Conservation (phyloP, 1,139 yeast species). For the Debaryomycetaceae sp. region DNA sequence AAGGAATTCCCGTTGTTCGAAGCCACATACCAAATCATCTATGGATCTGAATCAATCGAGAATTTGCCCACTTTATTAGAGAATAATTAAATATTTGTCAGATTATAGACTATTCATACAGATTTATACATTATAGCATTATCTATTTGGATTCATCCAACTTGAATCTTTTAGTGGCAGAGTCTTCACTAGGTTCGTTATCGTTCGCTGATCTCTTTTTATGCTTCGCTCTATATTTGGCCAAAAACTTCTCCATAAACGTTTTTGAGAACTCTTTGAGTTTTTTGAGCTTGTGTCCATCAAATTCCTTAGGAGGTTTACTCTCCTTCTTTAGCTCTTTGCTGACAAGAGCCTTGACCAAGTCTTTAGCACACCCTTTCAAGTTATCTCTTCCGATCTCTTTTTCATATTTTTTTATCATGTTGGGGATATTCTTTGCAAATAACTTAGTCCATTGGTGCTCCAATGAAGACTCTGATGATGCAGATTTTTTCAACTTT, state of each 20-base stretch:
- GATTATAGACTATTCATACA: neutral
- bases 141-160: neutral
- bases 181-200: neutral
- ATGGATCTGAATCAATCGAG: conserved; percentile 40
- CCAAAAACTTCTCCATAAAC: conserved; percentile 74
- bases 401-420: conserved; percentile 61
- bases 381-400: conserved; percentile 70
- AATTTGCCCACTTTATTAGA: conserved; percentile 41
- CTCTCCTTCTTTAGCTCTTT: conserved; percentile 56
- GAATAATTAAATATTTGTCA: conserved; percentile 4
- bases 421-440: conserved; percentile 78
- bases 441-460: conserved; percentile 58
- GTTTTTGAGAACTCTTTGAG: conserved; percentile 58
- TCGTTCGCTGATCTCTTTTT: conserved; percentile 17
- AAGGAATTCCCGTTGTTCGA: conserved; percentile 46
- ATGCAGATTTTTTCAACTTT: conserved; percentile 10
- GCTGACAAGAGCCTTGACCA: conserved; percentile 56
- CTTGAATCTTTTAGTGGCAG: neutral
- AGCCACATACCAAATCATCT: conserved; percentile 46
- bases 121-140: neutral
- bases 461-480: conserved; percentile 18
- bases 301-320: conserved; percentile 55
- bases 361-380: conserved; percentile 77
- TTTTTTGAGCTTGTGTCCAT: conserved; percentile 62
- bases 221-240: conserved; percentile 46